phyloP scores from a whole-genome alignment of 257 asterid species.

The Catharanthus roseus region DNA sequence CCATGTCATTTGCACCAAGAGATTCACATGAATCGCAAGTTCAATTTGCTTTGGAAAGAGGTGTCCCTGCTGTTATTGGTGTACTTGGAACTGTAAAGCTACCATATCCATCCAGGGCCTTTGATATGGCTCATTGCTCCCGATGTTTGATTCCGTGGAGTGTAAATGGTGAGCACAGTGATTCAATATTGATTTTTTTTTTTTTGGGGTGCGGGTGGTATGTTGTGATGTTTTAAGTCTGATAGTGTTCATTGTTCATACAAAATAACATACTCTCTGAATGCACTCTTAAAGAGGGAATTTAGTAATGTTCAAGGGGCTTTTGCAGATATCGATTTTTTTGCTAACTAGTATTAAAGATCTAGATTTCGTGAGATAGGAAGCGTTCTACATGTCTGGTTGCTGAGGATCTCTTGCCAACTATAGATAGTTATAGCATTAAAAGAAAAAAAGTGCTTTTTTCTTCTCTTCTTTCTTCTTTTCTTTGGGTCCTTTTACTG shows the following conservation, averaged over 20 bases:
- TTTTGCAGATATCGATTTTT: background rate
- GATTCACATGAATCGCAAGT: constrained; percentile 47
- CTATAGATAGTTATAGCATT: background rate
- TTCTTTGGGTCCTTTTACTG: constrained; percentile 1
- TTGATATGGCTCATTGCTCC: constrained; percentile 47
- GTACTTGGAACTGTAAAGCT: constrained; percentile 39
- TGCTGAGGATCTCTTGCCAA: background rate
- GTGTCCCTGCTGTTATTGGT: constrained; percentile 44
- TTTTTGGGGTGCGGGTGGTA: background rate
- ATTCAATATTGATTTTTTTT: background rate
- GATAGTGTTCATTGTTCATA: background rate
- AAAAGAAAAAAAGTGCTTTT: background rate
- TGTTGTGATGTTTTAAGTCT: background rate
- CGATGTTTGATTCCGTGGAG: constrained; percentile 46
- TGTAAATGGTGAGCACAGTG: constrained; percentile 28
- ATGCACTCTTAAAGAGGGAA: background rate
- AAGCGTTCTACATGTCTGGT: background rate
- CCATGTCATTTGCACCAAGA: constrained; percentile 45
- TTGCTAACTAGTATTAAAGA: background rate
- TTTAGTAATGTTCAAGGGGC: background rate
- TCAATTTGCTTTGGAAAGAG: constrained; percentile 42
- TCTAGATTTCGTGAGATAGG: too few relatives aligned
- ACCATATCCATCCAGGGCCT: constrained; percentile 40
- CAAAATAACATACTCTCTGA: background rate
- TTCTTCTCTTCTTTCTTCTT: background rate